Conservation (phyloP, 2,329 filamentous ascomycete species). For the Aspergillus glaucus region DNA sequence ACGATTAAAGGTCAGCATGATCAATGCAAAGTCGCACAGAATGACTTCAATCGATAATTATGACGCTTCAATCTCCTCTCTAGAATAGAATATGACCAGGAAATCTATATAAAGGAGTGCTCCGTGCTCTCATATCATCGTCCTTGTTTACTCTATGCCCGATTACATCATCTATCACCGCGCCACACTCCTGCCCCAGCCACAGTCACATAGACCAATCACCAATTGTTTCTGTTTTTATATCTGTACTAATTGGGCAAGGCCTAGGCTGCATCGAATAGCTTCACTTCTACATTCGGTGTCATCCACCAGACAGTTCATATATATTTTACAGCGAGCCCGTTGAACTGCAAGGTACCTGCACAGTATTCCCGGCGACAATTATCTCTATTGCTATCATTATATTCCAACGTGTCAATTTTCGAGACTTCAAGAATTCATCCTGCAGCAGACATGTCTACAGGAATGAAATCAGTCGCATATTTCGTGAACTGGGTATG, state of each 20-base stretch:
- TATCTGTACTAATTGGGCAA: background rate
- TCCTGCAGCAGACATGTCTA: background rate
- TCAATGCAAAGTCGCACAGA: background rate
- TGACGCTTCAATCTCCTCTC: too few species aligned
- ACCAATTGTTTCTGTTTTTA: background rate
- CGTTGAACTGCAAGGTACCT: too few species aligned
- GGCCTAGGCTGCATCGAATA: background rate
- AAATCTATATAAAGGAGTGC: background rate
- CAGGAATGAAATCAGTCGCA: slow-evolving; percentile 31
- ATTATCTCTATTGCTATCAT: background rate
- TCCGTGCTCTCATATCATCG: background rate
- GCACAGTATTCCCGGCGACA: too few species aligned
- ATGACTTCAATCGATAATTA: background rate
- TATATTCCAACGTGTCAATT: background rate
- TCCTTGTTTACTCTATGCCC: background rate
- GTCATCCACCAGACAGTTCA: background rate
- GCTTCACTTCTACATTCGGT: background rate
- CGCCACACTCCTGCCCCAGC: background rate
- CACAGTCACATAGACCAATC: background rate
- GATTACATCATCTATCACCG: background rate
- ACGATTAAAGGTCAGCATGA: background rate
- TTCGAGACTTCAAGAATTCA: background rate
- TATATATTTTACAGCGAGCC: background rate
- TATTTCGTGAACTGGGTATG: slow-evolving; percentile 43
- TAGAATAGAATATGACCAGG: background rate